Percentiles rank a stretch among this genome's conserved stretches.
phyloP scores from a whole-genome alignment of 257 asterid genomes.

The Verbena officinalis region DNA sequence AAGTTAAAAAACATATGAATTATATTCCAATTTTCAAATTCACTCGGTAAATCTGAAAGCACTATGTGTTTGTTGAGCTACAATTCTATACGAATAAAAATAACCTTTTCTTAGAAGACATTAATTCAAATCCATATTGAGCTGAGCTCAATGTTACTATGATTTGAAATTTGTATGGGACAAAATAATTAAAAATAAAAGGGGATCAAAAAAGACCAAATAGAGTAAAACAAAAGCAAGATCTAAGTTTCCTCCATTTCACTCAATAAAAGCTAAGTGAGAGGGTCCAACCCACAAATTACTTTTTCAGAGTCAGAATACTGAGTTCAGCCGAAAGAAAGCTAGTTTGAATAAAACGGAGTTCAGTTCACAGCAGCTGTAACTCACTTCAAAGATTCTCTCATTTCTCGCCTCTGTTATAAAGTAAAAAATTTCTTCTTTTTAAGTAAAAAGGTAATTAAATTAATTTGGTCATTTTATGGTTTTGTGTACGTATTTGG shows the following conservation, averaged over 20 bases:
- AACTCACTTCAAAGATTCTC: constrained; percentile 27
- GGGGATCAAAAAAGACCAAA: background rate
- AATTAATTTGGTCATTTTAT: background rate
- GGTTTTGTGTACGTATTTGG: too few species aligned
- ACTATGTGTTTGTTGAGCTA: too few species aligned
- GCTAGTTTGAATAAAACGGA: constrained; percentile 11
- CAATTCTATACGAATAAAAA: too few species aligned
- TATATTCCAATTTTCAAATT: too few species aligned
- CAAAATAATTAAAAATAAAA: background rate
- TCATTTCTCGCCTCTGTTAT: too few species aligned
- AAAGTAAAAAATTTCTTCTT: too few species aligned
- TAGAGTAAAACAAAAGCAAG: background rate
- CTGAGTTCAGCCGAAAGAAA: background rate
- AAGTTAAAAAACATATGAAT: too few species aligned
- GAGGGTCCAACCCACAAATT: constrained; percentile 8
- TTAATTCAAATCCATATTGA: background rate
- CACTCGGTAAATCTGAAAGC: too few species aligned
- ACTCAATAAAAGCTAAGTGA: constrained; percentile 4
- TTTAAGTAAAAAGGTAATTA: too few species aligned
- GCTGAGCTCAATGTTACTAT: background rate
- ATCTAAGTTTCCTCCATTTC: constrained; percentile 6
- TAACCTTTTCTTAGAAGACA: too few species aligned
- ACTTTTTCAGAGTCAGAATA: constrained; percentile 21
- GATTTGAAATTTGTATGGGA: constrained; percentile 6
- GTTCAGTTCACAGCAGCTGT: constrained; percentile 30